phyloP scores from a whole-genome alignment of 2,329 filamentous ascomycete genomes.

The Colletotrichum spaethianum region DNA sequence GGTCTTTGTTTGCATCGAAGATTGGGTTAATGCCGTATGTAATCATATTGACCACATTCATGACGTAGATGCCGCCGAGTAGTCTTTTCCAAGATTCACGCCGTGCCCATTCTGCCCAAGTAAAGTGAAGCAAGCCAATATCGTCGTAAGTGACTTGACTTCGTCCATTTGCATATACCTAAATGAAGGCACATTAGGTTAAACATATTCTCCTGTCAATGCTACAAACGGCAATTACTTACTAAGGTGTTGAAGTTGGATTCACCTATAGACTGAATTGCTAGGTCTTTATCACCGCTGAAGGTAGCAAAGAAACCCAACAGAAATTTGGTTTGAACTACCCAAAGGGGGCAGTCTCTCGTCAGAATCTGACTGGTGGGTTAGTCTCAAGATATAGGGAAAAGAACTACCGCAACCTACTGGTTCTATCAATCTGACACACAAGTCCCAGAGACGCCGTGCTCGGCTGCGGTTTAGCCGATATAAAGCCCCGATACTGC shows the following conservation, averaged over 20 bases:
- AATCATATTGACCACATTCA: background rate
- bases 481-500: slow-evolving; percentile 7
- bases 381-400: too few relatives aligned
- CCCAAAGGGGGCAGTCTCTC: too few relatives aligned
- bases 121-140: background rate
- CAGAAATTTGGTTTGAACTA: too few relatives aligned
- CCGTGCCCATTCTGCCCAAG: slow-evolving; percentile 1
- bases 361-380: too few relatives aligned
- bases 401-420: too few relatives aligned
- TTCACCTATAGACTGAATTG: too few relatives aligned
- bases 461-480: background rate
- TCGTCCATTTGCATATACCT: background rate
- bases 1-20: background rate
- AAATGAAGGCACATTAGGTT: background rate
- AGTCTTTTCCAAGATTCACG: slow-evolving; percentile 16
- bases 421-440: too few relatives aligned
- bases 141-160: background rate
- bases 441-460: background rate
- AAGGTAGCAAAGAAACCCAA: too few relatives aligned
- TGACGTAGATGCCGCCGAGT: background rate
- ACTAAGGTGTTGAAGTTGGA: too few relatives aligned
- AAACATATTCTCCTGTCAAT: too few relatives aligned
- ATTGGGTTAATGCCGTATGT: slow-evolving; percentile 9
- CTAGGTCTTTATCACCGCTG: too few relatives aligned
- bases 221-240: too few relatives aligned